Evolutionary conservation across 2,329 filamentous ascomycete genomes (phyloP), one percentile per base, ranked within the genome.

Genomic region (Amphichorda felina): DNA sequence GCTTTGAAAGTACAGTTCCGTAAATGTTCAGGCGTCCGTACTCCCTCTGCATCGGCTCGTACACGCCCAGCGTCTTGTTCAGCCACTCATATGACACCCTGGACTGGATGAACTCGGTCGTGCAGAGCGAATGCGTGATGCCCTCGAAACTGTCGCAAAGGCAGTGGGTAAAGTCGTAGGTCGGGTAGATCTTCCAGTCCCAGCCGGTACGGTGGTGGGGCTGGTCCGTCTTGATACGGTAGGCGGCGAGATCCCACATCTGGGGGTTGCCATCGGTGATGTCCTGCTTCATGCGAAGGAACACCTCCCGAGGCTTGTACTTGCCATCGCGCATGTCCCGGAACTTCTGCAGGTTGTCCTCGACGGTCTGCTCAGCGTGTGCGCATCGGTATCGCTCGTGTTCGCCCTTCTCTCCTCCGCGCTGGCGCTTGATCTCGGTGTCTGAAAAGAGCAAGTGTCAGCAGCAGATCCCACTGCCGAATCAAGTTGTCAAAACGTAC

Each of bases 171-270:
- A 93, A 93, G 55, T 94, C 88, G 51, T 95, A 95, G 0, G 89
- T 93, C 0, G 91, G 89, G 54, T 94, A 95, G 42, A 95, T 94
- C 57, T 77, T 81, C 87, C 88, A 96, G 52, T 82, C 78, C 43
- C 73, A 65, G 19, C 83, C 85, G 0, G 88, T 94, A 25, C 84
- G 74, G 57, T 85, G 78, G 54, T 94, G 87, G 28, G 77, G 70
- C 34, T 39, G 24, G 39, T 72, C 61, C 31, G 83, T 78, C 49
- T 81, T 73, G 42, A 96, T 79, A 41, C 89, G 77, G 59, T 94
- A 96, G 13, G 89, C 89, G 2, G 84, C 83, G 35, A 94, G 61
- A 65, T 96, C 89, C 89, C 89, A 95, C 83, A 94, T 88, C 59
- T 94, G 85, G 6, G 88, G 87, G 55, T 95, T 95, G 21, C 82